Percentiles rank a stretch among this genome's conserved stretches.
These are phyloP conservation scores for Cryphonectria nitschkei DNA, from an alignment of 2,329 filamentous ascomycete genomes.

Conservation along the genomic window DNA sequence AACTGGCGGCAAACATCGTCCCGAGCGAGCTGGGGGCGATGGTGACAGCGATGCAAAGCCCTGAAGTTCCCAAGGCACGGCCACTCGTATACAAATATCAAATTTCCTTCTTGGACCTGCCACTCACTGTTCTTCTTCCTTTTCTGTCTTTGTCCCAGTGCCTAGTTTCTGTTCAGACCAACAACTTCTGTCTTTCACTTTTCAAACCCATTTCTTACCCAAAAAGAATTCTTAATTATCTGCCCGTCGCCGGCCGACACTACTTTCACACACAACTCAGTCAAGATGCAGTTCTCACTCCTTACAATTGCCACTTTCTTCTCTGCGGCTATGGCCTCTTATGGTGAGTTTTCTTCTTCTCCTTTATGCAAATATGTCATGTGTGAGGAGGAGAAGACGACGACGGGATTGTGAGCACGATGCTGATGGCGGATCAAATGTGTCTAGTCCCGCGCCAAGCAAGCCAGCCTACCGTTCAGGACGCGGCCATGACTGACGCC, in stretches of 20 bases:
- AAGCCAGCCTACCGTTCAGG: conserved; percentile 40
- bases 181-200: conserved; percentile 32
- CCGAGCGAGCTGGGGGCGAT: conserved; percentile 26
- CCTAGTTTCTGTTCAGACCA: conserved; percentile 22
- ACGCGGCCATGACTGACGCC: conserved; percentile 51
- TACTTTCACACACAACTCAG: conserved; percentile 27
- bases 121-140: conserved; percentile 8
- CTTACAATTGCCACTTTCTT: conserved; percentile 51
- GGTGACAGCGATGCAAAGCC: conserved; percentile 22
- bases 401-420: neutral
- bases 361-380: neutral
- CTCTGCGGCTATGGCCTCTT: conserved; percentile 48
- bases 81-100: conserved; percentile 31
- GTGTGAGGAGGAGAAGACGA: no score
- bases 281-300: conserved; percentile 55
- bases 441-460: neutral
- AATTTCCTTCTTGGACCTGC: conserved; percentile 24
- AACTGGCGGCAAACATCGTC: conserved; percentile 25
- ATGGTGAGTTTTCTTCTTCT: neutral
- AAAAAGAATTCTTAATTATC: conserved; percentile 37
- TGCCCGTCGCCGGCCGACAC: conserved; percentile 59
- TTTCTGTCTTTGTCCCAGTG: conserved; percentile 21
- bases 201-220: conserved; percentile 32
- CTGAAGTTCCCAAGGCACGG: neutral
- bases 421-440: neutral